Evolutionary conservation across 176 grass and related monocot genomes (phyloP).

Genomic region (Oryza nivara): DNA sequence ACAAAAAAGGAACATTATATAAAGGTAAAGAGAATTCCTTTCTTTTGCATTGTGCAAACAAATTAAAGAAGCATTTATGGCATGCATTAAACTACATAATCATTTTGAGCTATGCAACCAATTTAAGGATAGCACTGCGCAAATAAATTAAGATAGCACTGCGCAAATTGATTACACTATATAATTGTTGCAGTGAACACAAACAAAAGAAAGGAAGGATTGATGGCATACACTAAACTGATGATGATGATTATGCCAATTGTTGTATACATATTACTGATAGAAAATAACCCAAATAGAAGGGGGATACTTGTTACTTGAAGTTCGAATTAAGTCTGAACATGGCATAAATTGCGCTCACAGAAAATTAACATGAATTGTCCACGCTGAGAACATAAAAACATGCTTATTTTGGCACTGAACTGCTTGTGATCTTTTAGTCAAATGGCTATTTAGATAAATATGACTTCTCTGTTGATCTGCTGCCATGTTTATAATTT

Average conservation of each 20-base stretch:
- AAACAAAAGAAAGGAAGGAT: background rate
- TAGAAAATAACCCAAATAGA: conserved; percentile 26
- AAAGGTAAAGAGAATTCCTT: conserved; percentile 24
- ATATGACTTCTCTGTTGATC: background rate
- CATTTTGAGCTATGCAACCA: conserved; percentile 19
- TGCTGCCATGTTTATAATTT: conserved; percentile 24
- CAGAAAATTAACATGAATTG: background rate
- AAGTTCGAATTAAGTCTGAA: conserved; percentile 15
- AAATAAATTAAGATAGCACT: too few relatives aligned
- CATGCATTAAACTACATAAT: conserved; percentile 30
- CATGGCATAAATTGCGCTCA: background rate
- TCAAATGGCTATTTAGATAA: background rate
- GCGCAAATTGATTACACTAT: too few relatives aligned
- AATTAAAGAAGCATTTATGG: background rate
- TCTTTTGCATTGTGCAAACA: conserved; percentile 18
- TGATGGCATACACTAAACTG: conserved; percentile 1
- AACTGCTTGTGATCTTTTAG: conserved; percentile 13
- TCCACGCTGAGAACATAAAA: conserved; percentile 9
- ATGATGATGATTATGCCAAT: background rate
- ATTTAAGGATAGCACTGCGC: background rate
- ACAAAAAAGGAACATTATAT: background rate
- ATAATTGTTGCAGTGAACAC: background rate
- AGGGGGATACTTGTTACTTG: background rate
- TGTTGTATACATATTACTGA: conserved; percentile 16
- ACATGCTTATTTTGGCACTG: conserved; percentile 7